Base-by-base conservation (phyloP, 2,329 filamentous ascomycete species). In the Epichloe sp. region DNA sequence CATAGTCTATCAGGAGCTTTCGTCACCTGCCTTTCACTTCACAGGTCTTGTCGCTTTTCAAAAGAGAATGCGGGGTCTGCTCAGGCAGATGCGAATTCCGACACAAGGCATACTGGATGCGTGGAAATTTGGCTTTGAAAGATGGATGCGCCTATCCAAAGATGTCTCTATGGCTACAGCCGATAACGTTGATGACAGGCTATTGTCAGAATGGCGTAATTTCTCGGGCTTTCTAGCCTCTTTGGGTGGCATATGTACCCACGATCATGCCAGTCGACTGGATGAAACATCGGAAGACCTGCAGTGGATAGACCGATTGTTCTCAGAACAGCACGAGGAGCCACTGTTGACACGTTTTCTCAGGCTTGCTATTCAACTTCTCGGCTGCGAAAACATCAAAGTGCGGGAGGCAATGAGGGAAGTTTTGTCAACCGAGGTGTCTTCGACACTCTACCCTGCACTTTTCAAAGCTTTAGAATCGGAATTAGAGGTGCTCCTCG, bases 41-140 rank as follows among this genome's bases (percentile, higher is more conserved):
- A 85, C 82, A 7, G 82, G 82, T 1, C 65, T 84, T 7, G 82
- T 85, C 11, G 82, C 82, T 2, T 86, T 86, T 59, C 82, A 86
- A 57, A 85, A 84, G 59, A 73, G 82, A 41, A 72, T 82, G 35
- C 74, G 82, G 44, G 72, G 73, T 12, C 70, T 85, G 35, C 62
- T 85, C 21, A 71, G 79, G 23, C 75, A 75, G 46, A 77, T 85
- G 68, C 73, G 78, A 47, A 76, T 75, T 55, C 82, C 82, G 19
- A 82, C 79, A 11, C 68, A 71, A n/a, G 81, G 80, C n/a, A 83
- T 86, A 49, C 65, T 86, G 31, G 74, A 76, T 51, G 81, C 82
- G 3, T 86, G 82, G 82, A 80, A 83, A 57, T 70, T 71, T 17
- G 79, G 80, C 1, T 85, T 85, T 57, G 76, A 82, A 34, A 74